phyloP scores from a whole-genome alignment of 2,329 filamentous ascomycete genomes.

The Hortaea sp. region DNA sequence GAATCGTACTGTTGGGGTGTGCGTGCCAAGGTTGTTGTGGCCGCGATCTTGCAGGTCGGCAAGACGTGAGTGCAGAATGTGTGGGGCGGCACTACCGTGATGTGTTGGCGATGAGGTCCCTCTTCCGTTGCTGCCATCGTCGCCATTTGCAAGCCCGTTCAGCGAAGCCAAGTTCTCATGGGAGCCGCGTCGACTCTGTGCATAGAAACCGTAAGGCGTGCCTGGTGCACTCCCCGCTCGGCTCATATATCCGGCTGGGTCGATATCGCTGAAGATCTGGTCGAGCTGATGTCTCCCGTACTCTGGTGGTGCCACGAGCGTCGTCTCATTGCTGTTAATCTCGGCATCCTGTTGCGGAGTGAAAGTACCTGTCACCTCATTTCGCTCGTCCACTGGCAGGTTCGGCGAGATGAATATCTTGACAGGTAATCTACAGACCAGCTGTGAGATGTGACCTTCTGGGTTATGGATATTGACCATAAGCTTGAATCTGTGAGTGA shows the following conservation, averaged over 20 bases:
- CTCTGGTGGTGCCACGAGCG: slow-evolving; percentile 70
- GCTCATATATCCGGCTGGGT: slow-evolving; percentile 64
- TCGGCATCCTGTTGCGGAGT: slow-evolving; percentile 29
- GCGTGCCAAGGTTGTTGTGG: slow-evolving; percentile 16
- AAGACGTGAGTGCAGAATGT: slow-evolving; percentile 60
- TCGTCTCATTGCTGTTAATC: slow-evolving; percentile 43
- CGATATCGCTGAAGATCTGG: slow-evolving; percentile 79
- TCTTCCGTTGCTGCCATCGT: slow-evolving; percentile 17
- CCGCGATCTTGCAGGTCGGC: slow-evolving; percentile 40
- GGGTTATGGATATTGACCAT: slow-evolving; percentile 88
- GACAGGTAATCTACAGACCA: slow-evolving; percentile 81
- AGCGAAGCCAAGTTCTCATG: slow-evolving; percentile 61
- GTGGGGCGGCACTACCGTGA: slow-evolving; percentile 42
- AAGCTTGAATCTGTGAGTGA: slow-evolving; percentile 85
- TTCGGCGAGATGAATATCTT: slow-evolving; percentile 95
- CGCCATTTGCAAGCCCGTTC: slow-evolving; percentile 40
- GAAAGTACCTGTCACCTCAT: slow-evolving; percentile 55
- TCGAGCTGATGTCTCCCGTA: slow-evolving; percentile 88
- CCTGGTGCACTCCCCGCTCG: slow-evolving; percentile 43
- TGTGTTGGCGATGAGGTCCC: slow-evolving; percentile 36
- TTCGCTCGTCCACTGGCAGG: slow-evolving; percentile 77
- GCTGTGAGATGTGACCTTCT: slow-evolving; percentile 86
- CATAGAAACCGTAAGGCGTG: slow-evolving; percentile 59
- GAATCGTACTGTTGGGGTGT: slow-evolving; percentile 14
- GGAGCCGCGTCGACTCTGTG: slow-evolving; percentile 44